phyloP scores from a whole-genome alignment of 768 basidiomycete species.

The Psilocybe cyanescens region DNA sequence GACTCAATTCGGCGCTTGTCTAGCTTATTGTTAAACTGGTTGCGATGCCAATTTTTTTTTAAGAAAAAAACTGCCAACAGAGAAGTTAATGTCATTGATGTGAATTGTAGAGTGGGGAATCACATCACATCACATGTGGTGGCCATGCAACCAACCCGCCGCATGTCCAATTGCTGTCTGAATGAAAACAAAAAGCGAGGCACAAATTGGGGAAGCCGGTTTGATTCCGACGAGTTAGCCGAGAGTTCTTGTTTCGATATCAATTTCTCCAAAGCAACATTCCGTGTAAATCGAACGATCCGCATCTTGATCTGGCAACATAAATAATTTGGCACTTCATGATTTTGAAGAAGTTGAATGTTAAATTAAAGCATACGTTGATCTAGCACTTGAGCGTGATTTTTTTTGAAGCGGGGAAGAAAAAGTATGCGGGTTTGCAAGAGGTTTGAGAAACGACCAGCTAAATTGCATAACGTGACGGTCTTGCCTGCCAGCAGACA shows the following conservation, averaged over 20 bases:
- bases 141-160: background rate
- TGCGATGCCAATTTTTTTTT: slow-evolving; percentile 10
- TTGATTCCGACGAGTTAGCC: background rate
- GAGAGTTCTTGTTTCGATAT: background rate
- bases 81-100: background rate
- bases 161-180: slow-evolving; percentile 4
- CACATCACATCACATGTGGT: background rate
- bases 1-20: background rate
- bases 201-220: slow-evolving; percentile 2
- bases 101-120: background rate
- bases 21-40: slow-evolving; percentile 7
- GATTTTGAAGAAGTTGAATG: background rate
- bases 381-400: too few species aligned
- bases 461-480: too few species aligned
- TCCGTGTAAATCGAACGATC: too few species aligned
- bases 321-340: background rate
- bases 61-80: background rate
- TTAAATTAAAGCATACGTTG: too few species aligned
- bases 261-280: too few species aligned
- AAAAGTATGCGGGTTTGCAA: too few species aligned
- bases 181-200: slow-evolving; percentile 16
- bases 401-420: too few species aligned
- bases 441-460: too few species aligned
- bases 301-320: too few species aligned
- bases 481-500: too few species aligned